A percentile compares a stretch with the other conserved stretches of the same genome.
phyloP scores from a whole-genome alignment of 2,329 filamentous ascomycete genomes.

The Aspergillus felis region DNA sequence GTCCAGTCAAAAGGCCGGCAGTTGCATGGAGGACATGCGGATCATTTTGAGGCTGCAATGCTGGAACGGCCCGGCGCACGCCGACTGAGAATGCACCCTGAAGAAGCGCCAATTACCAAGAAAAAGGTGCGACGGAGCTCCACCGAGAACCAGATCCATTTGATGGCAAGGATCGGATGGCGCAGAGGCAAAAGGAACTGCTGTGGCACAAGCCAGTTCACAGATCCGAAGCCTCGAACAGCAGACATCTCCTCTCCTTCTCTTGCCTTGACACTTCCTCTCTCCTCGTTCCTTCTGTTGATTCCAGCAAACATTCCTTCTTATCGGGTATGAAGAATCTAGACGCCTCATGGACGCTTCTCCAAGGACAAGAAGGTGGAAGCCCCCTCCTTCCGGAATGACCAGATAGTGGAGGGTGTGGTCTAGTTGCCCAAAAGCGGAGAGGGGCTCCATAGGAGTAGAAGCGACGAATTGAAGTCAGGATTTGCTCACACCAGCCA shows the following conservation, averaged over 20 bases:
- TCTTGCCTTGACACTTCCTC: neutral
- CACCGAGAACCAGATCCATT: conserved; percentile 19
- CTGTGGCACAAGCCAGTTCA: conserved; percentile 21
- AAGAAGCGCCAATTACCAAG: conserved; percentile 33
- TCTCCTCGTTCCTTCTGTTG: conserved; percentile 3
- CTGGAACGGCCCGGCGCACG: conserved; percentile 46
- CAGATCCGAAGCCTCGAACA: conserved; percentile 19
- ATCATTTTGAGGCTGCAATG: conserved; percentile 43
- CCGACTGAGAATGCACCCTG: conserved; percentile 36
- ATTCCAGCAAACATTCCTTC: conserved; percentile 6
- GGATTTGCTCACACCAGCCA: conserved; percentile 11
- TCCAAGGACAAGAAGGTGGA: conserved; percentile 4
- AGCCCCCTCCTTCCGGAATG: conserved; percentile 13
- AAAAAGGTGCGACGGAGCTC: conserved; percentile 20
- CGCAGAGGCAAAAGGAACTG: conserved; percentile 9
- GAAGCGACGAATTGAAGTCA: conserved; percentile 22
- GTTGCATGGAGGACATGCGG: conserved; percentile 35
- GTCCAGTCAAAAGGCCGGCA: conserved; percentile 28
- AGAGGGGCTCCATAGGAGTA: conserved; percentile 19
- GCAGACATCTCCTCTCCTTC: conserved; percentile 19
- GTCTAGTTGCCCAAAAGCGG: conserved; percentile 28
- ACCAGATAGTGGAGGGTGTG: conserved; percentile 12
- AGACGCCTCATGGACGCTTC: conserved; percentile 17
- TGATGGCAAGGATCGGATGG: conserved; percentile 16
- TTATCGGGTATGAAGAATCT: conserved; percentile 20